Conservation (phyloP, 352 stramenopile species). For the Phytopythium litorale region DNA sequence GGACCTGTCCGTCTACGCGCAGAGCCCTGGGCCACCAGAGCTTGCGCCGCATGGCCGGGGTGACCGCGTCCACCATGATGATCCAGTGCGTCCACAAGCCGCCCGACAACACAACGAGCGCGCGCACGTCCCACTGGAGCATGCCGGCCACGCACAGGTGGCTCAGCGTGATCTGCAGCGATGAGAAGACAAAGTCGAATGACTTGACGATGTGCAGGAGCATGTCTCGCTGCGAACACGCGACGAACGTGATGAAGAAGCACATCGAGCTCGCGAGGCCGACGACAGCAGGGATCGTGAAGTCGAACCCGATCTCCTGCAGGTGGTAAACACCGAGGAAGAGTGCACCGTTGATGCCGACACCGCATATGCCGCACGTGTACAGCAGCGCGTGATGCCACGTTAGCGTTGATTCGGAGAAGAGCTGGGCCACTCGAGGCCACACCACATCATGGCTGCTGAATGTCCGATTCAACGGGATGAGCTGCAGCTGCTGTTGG, state of each 20-base stretch:
- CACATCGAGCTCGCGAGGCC: neutral
- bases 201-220: conserved; percentile 7
- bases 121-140: conserved; percentile 4
- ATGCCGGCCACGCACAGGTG: conserved; percentile 10
- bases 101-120: conserved; percentile 3
- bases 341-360: neutral
- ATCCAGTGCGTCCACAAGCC: conserved; percentile 14
- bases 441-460: conserved; percentile 4
- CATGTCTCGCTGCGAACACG: conserved; percentile 10
- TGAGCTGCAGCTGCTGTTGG: conserved; percentile 1
- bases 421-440: neutral
- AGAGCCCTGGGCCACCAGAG: conserved; percentile 10
- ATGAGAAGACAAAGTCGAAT: conserved; percentile 10
- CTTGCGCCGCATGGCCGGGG: conserved; percentile 18
- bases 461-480: neutral
- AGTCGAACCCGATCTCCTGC: conserved; percentile 1
- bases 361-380: neutral
- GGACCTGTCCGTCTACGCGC: neutral
- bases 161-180: conserved; percentile 7
- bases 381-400: conserved; percentile 3
- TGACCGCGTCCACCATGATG: conserved; percentile 17
- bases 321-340: conserved; percentile 5
- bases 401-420: neutral
- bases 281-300: neutral
- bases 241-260: conserved; percentile 1